phyloP scores from a whole-genome alignment of 2,329 filamentous ascomycete genomes.

The Clonostachys chloroleuca region DNA sequence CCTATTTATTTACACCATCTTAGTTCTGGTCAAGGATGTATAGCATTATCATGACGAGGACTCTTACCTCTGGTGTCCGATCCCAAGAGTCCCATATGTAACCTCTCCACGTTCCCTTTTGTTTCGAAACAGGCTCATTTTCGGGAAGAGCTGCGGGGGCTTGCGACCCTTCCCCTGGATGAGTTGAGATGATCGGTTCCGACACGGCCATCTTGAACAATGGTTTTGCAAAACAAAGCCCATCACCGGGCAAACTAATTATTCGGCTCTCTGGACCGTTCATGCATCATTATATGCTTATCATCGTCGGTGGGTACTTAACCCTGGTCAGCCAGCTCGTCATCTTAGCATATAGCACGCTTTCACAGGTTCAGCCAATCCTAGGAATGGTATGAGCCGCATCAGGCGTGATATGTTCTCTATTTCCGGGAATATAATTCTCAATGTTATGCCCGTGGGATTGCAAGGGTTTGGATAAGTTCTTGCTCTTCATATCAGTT shows the following conservation, averaged over 20 bases:
- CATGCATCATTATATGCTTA: background rate
- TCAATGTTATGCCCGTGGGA: too few species aligned
- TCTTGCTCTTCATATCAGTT: too few species aligned
- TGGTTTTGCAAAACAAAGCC: background rate
- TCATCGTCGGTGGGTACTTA: background rate
- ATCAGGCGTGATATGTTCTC: too few species aligned
- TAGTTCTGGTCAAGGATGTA: background rate
- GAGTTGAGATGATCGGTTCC: background rate
- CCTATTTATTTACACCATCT: background rate
- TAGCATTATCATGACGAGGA: background rate
- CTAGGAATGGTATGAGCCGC: too few species aligned
- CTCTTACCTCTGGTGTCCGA: background rate
- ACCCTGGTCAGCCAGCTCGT: background rate
- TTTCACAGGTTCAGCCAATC: too few species aligned
- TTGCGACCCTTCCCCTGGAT: background rate
- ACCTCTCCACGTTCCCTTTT: background rate
- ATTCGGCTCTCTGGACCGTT: background rate
- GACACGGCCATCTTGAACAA: background rate
- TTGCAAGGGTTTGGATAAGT: too few species aligned
- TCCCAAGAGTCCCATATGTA: conserved; percentile 2
- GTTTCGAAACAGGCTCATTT: background rate
- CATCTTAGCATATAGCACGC: too few species aligned
- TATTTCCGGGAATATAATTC: too few species aligned
- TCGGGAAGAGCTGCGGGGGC: too few species aligned
- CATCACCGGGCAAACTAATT: background rate